Evolutionary conservation across 371 early-diverging fungal species (phyloP).

Genomic region (Rhizopus arrhizus): DNA sequence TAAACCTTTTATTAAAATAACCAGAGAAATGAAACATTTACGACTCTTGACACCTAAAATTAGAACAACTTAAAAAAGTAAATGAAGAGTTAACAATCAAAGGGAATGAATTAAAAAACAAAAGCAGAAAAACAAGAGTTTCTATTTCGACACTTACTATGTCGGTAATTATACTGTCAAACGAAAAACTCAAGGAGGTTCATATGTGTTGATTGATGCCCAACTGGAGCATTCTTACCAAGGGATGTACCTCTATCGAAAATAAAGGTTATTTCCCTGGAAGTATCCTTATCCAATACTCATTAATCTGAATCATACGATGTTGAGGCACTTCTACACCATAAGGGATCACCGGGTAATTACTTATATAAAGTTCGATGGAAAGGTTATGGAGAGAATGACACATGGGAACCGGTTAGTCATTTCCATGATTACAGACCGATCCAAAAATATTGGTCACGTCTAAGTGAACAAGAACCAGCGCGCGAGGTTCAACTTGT

Average conservation of each 20-base stretch:
- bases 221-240: not conserved
- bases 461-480: too few relatives aligned
- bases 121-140: conserved; percentile 5
- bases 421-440: conserved; percentile 19
- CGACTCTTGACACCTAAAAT: not conserved
- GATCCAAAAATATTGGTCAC: conserved; percentile 16
- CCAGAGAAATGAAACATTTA: conserved; percentile 8
- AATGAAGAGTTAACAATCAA: not conserved
- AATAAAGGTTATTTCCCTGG: too few relatives aligned
- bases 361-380: conserved; percentile 24
- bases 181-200: not conserved
- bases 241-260: not conserved
- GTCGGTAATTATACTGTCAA: not conserved
- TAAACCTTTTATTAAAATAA: not conserved
- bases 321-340: not conserved
- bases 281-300: too few relatives aligned
- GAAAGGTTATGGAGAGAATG: conserved; percentile 23
- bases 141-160: conserved; percentile 22
- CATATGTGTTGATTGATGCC: conserved; percentile 3
- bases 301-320: too few relatives aligned
- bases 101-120: not conserved
- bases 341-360: not conserved
- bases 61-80: not conserved
- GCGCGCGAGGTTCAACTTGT: too few relatives aligned
- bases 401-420: conserved; percentile 28